These are phyloP conservation scores for Phylloporus sp. DNA, from an alignment of 768 basidiomycete genomes.

Conservation along the genomic window DNA sequence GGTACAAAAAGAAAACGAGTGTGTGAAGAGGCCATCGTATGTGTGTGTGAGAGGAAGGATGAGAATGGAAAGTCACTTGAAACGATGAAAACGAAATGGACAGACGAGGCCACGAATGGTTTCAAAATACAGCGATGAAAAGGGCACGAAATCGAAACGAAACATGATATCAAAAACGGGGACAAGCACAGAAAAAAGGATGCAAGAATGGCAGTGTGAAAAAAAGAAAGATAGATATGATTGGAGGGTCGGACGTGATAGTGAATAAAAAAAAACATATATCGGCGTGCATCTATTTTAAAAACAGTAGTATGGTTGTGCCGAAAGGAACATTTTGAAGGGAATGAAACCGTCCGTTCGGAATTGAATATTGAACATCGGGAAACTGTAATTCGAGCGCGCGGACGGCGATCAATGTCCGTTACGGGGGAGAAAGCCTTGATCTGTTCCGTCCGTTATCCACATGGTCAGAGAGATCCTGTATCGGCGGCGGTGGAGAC, in stretches of 20 bases:
- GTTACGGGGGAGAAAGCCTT: constrained; percentile 3
- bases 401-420: constrained; percentile 11
- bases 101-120: constrained; percentile 8
- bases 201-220: background rate
- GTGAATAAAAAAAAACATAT: constrained; percentile 4
- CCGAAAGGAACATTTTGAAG: constrained; percentile 8
- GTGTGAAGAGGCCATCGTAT: constrained; percentile 3
- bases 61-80: background rate
- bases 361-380: constrained; percentile 17
- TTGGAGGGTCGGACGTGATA: background rate
- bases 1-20: background rate
- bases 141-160: background rate
- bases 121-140: constrained; percentile 20
- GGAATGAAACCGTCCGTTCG: background rate
- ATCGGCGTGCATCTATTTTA: constrained; percentile 19
- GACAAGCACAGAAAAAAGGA: constrained; percentile 3
- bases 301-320: constrained; percentile 10
- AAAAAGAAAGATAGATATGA: background rate
- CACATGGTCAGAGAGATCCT: constrained; percentile 19
- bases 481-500: constrained; percentile 23
- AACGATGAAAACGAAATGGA: background rate
- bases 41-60: constrained; percentile 2
- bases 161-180: constrained; percentile 11
- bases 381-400: constrained; percentile 18
- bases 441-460: constrained; percentile 9